Conservation (phyloP, 352 stramenopile species). For the Globisporangium apiculatum region DNA sequence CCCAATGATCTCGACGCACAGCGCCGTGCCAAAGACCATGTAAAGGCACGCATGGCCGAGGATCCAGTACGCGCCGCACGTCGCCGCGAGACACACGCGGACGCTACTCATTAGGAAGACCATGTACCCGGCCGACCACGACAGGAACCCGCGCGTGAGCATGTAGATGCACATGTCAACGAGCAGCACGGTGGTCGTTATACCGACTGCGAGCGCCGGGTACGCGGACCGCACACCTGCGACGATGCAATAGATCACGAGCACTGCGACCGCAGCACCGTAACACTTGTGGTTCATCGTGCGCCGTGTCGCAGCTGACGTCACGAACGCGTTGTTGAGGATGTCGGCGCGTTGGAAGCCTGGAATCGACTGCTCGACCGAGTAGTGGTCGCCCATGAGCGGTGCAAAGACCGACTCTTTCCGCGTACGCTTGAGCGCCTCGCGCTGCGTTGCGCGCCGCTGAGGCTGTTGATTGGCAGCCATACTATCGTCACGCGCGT, state of each 20-base stretch:
- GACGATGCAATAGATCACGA: constrained; percentile 58
- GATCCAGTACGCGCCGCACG: constrained; percentile 72
- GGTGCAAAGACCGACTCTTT: constrained; percentile 71
- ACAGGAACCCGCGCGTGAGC: constrained; percentile 52
- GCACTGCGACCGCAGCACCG: constrained; percentile 28
- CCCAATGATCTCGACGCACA: constrained; percentile 79
- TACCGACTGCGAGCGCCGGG: constrained; percentile 48
- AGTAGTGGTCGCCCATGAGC: constrained; percentile 75
- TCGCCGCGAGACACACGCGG: constrained; percentile 62
- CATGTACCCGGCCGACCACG: constrained; percentile 77
- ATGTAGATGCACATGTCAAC: constrained; percentile 74
- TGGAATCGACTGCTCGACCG: constrained; percentile 64
- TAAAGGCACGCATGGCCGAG: constrained; percentile 73
- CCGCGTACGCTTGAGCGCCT: constrained; percentile 17
- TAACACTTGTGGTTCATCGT: constrained; percentile 53
- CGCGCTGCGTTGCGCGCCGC: constrained; percentile 1
- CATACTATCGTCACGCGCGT: no score
- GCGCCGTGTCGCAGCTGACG: constrained; percentile 33
- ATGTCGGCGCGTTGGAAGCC: constrained; percentile 71
- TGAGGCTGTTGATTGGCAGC: constrained; percentile 8
- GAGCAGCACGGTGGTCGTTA: constrained; percentile 58
- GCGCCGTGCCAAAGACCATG: constrained; percentile 68
- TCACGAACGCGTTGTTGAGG: constrained; percentile 76
- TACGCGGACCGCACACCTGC: constrained; percentile 47
- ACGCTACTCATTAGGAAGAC: constrained; percentile 71